Percentiles rank a stretch among this genome's conserved stretches.
phyloP scores from a whole-genome alignment of 1,284 basidiomycete species.

The Schizophyllum amplum region DNA sequence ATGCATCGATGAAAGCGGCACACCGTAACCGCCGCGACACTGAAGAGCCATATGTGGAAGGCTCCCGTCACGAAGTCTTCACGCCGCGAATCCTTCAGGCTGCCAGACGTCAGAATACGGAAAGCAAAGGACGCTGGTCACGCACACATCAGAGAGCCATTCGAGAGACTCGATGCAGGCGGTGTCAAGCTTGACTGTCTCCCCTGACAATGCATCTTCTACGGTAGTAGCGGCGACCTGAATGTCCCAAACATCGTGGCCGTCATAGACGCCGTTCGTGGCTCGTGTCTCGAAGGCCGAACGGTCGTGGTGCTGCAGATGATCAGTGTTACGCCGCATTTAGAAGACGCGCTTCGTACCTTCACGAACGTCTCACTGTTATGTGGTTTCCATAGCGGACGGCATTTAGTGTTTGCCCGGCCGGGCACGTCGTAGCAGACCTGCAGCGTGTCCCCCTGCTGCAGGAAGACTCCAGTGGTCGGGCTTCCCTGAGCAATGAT shows the following conservation, averaged over 20 bases:
- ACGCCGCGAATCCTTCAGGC: slow-evolving; percentile 26
- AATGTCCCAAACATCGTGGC: slow-evolving; percentile 20
- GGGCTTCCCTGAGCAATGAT: slow-evolving; percentile 16
- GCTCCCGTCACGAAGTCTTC: slow-evolving; percentile 35
- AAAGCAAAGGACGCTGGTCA: neutral
- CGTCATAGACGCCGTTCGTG: slow-evolving; percentile 11
- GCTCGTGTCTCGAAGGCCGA: slow-evolving; percentile 3
- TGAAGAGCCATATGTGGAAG: slow-evolving; percentile 36
- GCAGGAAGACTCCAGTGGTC: slow-evolving; percentile 7
- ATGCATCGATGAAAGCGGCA: slow-evolving; percentile 9
- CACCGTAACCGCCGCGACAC: slow-evolving; percentile 33
- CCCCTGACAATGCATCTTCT: neutral
- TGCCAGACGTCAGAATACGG: slow-evolving; percentile 9
- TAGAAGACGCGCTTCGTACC: neutral
- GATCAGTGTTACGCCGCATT: slow-evolving; percentile 7
- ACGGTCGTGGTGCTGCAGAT: neutral
- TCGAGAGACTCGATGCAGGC: slow-evolving; percentile 19
- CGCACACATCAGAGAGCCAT: slow-evolving; percentile 34
- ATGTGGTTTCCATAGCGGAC: slow-evolving; percentile 6
- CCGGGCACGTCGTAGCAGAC: slow-evolving; percentile 20
- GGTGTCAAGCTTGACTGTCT: neutral
- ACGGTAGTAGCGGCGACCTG: neutral
- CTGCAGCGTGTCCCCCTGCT: slow-evolving; percentile 12
- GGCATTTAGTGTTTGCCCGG: slow-evolving; percentile 16
- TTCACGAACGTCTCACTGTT: neutral